Conservation (phyloP, 805 yeast species). For the Kluyveromyces dobzhanskii region DNA sequence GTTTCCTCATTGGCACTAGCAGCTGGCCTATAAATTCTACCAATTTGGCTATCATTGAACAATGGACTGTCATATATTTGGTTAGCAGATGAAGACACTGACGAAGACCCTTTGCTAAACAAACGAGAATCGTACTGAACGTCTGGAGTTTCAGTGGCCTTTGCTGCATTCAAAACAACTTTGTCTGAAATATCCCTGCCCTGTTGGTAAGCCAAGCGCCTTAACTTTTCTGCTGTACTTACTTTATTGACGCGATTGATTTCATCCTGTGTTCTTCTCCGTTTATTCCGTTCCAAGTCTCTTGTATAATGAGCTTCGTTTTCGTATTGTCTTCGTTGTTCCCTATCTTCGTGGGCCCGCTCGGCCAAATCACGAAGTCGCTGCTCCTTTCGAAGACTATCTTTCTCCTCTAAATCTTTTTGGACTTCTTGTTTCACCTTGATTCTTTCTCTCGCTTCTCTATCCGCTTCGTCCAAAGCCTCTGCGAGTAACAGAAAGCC, state of each 20-base stretch:
- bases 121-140: conserved; percentile 52
- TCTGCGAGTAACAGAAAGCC: conserved; percentile 55
- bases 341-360: conserved; percentile 36
- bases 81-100: conserved; percentile 31
- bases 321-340: conserved; percentile 4
- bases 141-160: conserved; percentile 32
- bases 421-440: conserved; percentile 42
- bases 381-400: conserved; percentile 42
- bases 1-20: conserved; percentile 13
- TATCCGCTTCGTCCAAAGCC: conserved; percentile 67
- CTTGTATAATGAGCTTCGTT: conserved; percentile 18
- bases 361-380: conserved; percentile 42
- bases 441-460: conserved; percentile 49
- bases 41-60: conserved; percentile 45
- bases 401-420: conserved; percentile 41
- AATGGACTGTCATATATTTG: conserved; percentile 53
- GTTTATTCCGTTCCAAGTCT: conserved; percentile 34
- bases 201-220: conserved; percentile 35
- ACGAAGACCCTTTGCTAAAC: conserved; percentile 37
- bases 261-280: conserved; percentile 39
- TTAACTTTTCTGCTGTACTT: conserved; percentile 38
- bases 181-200: conserved; percentile 49
- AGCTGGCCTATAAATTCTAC: conserved; percentile 39
- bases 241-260: conserved; percentile 37
- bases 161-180: conserved; percentile 43